Percentiles rank a stretch among this genome's conserved stretches.
Conservation (phyloP, 768 basidiomycete species). For the Austroboletus eburneus region DNA sequence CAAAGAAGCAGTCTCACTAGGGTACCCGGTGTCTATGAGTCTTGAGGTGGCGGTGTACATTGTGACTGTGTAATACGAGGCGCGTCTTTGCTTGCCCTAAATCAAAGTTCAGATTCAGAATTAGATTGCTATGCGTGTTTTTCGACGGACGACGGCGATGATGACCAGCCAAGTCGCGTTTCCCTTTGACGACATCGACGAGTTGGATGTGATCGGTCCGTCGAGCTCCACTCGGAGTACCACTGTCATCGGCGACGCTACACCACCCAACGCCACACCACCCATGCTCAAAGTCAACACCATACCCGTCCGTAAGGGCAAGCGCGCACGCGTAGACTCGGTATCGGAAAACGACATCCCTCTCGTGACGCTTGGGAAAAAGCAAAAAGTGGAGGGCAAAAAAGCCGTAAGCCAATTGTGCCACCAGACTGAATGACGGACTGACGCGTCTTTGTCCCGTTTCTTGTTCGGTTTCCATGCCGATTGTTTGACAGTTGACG, state of each 20-base stretch:
- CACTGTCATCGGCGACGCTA: slow-evolving; percentile 26
- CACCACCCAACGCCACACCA: slow-evolving; percentile 15
- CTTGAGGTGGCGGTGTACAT: too few relatives aligned
- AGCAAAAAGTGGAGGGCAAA: slow-evolving; percentile 33
- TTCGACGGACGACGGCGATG: too few relatives aligned
- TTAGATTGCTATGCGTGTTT: too few relatives aligned
- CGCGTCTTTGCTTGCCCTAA: too few relatives aligned
- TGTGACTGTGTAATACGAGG: too few relatives aligned
- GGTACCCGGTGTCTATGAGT: too few relatives aligned
- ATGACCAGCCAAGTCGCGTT: too few relatives aligned
- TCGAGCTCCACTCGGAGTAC: slow-evolving; percentile 26
- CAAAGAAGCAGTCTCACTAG: background rate
- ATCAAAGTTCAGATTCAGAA: too few relatives aligned
- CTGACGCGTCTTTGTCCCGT: background rate
- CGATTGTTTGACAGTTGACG: slow-evolving; percentile 40
- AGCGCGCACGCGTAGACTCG: slow-evolving; percentile 17
- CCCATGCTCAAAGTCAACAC: background rate
- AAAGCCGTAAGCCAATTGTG: slow-evolving; percentile 34
- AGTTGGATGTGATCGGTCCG: slow-evolving; percentile 26
- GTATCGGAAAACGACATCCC: background rate
- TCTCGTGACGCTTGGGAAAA: slow-evolving; percentile 17
- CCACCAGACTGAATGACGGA: background rate
- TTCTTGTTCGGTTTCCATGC: background rate
- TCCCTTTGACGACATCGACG: too few relatives aligned
- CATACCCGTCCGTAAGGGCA: slow-evolving; percentile 13